A percentile compares a stretch with the other conserved stretches of the same genome.
These are phyloP conservation scores for Plectosphaerella sp. DNA, from an alignment of 2,329 filamentous ascomycete genomes.

Conservation along the genomic window DNA sequence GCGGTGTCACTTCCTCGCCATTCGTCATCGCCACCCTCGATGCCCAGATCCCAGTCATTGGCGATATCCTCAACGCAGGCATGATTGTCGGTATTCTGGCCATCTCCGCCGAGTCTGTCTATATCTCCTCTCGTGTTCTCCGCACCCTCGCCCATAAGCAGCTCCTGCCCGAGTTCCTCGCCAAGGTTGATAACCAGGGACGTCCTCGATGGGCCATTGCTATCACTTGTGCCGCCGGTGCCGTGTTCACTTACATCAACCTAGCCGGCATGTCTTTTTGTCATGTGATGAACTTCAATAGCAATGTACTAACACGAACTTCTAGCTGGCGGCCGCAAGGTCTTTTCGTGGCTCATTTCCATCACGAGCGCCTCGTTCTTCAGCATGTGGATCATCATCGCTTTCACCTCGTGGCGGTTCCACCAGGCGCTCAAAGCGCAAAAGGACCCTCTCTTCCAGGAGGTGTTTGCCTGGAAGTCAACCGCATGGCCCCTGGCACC, in stretches of 20 bases:
- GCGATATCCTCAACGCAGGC: too few relatives aligned
- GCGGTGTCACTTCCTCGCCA: neutral
- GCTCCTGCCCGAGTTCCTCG: neutral
- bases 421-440: constrained; percentile 1
- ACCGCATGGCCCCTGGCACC: neutral
- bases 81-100: neutral
- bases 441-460: constrained; percentile 1
- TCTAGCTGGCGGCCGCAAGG: neutral
- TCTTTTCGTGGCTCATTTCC: constrained; percentile 2
- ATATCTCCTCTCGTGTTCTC: neutral
- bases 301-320: neutral
- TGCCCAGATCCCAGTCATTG: neutral
- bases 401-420: neutral
- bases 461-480: constrained; percentile 1
- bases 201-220: neutral
- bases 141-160: neutral
- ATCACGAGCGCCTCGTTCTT: constrained; percentile 3
- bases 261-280: neutral
- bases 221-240: neutral
- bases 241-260: neutral
- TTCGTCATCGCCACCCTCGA: neutral
- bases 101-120: neutral
- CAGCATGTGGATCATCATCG: constrained; percentile 3
- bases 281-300: too few relatives aligned
- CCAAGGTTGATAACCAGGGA: neutral